phyloP scores from a whole-genome alignment of 73 alveolate genomes.

The Symbiodinium pilosum region DNA sequence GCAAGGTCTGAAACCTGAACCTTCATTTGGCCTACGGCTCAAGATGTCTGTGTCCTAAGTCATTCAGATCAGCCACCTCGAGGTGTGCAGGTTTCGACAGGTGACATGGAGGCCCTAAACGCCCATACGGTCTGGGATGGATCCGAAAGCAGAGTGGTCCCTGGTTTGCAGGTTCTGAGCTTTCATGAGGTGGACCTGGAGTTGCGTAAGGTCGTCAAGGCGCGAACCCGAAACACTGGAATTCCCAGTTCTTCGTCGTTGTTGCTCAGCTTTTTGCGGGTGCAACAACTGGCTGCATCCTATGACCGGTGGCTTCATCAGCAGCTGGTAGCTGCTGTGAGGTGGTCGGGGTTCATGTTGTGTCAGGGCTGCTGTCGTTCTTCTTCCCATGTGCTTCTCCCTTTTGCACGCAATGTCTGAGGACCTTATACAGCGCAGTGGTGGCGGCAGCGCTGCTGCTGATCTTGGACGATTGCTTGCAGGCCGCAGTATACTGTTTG shows the following conservation, averaged over 20 bases:
- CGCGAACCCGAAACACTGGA: not conserved
- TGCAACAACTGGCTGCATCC: no score
- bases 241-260: no score
- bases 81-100: no score
- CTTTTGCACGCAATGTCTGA: no score
- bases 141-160: not conserved
- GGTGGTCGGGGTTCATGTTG: no score
- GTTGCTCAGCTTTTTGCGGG: no score
- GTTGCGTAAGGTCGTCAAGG: constrained; percentile 71
- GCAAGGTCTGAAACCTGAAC: not conserved
- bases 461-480: not conserved
- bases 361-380: not conserved
- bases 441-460: constrained; percentile 20
- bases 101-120: no score
- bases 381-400: not conserved
- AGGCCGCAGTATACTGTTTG: not conserved
- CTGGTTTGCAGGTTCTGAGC: constrained; percentile 1
- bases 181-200: constrained; percentile 86
- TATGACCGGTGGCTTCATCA: no score
- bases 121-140: no score
- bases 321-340: no score
- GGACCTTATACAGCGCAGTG: not conserved
- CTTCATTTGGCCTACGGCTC: not conserved
- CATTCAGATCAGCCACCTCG: no score
- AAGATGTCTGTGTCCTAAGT: not conserved